phyloP scores from a whole-genome alignment of 139 green algal genomes.

The Micractinium conductrix region DNA sequence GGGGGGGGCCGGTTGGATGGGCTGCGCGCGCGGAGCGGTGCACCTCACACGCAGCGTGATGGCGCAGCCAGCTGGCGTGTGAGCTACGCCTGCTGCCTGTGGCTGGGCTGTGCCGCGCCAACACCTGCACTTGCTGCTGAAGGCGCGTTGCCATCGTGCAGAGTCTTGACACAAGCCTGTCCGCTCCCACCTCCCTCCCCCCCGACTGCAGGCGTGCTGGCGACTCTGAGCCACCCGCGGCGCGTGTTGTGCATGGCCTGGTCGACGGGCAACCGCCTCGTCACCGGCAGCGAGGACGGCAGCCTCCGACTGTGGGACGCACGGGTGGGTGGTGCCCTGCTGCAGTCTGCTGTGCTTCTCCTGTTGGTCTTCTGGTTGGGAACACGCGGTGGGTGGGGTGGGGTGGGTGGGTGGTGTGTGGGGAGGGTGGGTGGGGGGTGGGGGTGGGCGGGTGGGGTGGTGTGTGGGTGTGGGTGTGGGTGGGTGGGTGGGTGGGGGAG shows the following conservation, averaged over 20 bases:
- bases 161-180: too few relatives aligned
- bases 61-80: too few relatives aligned
- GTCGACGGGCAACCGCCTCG: slow-evolving; percentile 12
- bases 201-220: slow-evolving; percentile 21
- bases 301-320: slow-evolving; percentile 63
- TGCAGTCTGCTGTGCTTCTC: neutral
- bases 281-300: slow-evolving; percentile 54
- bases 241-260: slow-evolving; percentile 49
- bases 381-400: too few relatives aligned
- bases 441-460: neutral
- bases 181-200: neutral
- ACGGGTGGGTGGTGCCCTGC: neutral
- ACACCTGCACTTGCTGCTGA: too few relatives aligned
- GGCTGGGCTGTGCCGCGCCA: too few relatives aligned
- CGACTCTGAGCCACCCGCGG: slow-evolving; percentile 36
- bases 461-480: neutral
- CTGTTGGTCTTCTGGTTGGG: neutral
- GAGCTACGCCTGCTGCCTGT: too few relatives aligned
- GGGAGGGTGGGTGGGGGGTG: neutral
- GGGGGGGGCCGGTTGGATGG: too few relatives aligned
- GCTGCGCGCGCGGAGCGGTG: too few relatives aligned
- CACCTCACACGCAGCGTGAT: too few relatives aligned
- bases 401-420: too few relatives aligned
- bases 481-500: too few relatives aligned
- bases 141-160: too few relatives aligned